Conservation (phyloP, 2,329 filamentous ascomycete genomes). For the Raffaelea albimanens region DNA sequence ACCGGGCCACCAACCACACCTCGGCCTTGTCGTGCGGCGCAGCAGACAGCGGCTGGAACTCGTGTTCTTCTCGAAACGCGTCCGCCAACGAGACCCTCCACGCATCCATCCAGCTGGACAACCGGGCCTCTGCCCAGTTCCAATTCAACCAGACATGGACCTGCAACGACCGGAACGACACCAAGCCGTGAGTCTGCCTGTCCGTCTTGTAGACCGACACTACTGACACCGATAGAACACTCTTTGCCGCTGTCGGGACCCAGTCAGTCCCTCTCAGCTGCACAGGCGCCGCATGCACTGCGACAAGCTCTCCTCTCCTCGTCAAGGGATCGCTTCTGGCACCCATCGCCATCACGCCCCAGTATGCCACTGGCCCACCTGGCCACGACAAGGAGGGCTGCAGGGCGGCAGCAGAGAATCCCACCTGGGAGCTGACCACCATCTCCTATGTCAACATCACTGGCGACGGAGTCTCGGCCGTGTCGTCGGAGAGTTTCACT, state of each 20-base stretch:
- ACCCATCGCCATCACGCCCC: constrained; percentile 14
- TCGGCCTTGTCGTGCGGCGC: constrained; percentile 8
- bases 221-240: constrained; percentile 3
- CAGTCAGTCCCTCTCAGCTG: constrained; percentile 6
- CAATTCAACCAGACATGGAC: constrained; percentile 14
- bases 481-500: constrained; percentile 10
- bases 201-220: too few relatives aligned
- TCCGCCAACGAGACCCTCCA: not conserved
- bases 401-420: constrained; percentile 1
- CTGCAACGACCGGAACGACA: constrained; percentile 12
- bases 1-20: constrained; percentile 14
- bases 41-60: too few relatives aligned
- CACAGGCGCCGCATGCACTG: constrained; percentile 1
- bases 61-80: too few relatives aligned
- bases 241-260: constrained; percentile 13
- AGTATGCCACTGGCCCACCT: constrained; percentile 12
- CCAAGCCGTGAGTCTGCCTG: too few relatives aligned
- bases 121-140: constrained; percentile 2
- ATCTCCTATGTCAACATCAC: constrained; percentile 12
- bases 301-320: constrained; percentile 11
- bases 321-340: constrained; percentile 32
- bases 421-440: constrained; percentile 11
- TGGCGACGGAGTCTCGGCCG: constrained; percentile 4
- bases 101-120: constrained; percentile 5
- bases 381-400: constrained; percentile 11